Evolutionary conservation across 1,284 basidiomycete genomes (phyloP).

Genomic region (Cryptococcus hybrid): DNA sequence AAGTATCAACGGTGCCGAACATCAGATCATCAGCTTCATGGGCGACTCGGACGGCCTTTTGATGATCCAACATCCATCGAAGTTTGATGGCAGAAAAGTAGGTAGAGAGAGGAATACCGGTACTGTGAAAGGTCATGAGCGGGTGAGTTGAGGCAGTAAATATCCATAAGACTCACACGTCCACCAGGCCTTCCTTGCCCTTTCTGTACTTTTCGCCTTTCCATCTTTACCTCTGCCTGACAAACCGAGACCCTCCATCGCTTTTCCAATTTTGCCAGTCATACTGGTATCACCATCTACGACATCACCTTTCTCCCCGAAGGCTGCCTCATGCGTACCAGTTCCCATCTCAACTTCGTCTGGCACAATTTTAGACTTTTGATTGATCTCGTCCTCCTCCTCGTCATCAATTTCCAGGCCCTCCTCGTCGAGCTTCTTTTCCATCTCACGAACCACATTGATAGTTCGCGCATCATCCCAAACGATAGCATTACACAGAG

Average conservation of each 20-base stretch:
- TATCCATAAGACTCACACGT: slow-evolving; percentile 58
- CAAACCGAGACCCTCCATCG: slow-evolving; percentile 28
- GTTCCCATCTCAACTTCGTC: slow-evolving; percentile 27
- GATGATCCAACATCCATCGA: slow-evolving; percentile 93
- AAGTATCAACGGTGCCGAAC: slow-evolving; percentile 95
- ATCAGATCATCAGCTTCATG: slow-evolving; percentile 78
- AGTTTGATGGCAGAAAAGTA: slow-evolving; percentile 97
- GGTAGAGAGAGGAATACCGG: slow-evolving; percentile 88
- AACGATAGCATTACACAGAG: slow-evolving; percentile 85
- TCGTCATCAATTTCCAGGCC: slow-evolving; percentile 68
- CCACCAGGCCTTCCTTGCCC: slow-evolving; percentile 63
- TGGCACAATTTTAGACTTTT: slow-evolving; percentile 12
- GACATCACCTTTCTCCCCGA: slow-evolving; percentile 32
- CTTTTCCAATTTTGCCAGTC: slow-evolving; percentile 17
- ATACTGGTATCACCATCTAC: slow-evolving; percentile 15
- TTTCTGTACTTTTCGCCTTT: slow-evolving; percentile 50
- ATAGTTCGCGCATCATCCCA: slow-evolving; percentile 95
- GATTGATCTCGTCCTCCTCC: slow-evolving; percentile 20
- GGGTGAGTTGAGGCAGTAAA: background rate
- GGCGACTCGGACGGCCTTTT: slow-evolving; percentile 73
- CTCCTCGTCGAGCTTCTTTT: slow-evolving; percentile 66
- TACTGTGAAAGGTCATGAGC: slow-evolving; percentile 54
- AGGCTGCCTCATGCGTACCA: slow-evolving; percentile 30
- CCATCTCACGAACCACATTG: slow-evolving; percentile 72
- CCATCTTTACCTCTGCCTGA: slow-evolving; percentile 24